Conservation (phyloP, 2,329 filamentous ascomycete genomes). For the Juglanconis oblonga region DNA sequence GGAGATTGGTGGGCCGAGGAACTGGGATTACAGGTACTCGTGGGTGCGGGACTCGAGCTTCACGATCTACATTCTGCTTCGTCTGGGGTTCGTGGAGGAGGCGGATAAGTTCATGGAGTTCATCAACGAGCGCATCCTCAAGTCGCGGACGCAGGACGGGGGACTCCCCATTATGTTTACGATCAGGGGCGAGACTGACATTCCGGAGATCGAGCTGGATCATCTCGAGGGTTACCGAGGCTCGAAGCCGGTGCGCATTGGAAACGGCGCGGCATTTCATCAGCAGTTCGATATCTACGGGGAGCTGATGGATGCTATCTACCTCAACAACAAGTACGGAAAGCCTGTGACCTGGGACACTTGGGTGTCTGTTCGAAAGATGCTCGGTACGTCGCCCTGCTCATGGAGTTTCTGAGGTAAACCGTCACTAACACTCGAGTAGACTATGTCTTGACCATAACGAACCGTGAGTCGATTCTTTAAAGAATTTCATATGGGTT, state of each 20-base stretch:
- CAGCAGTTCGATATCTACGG: constrained; percentile 79
- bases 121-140: constrained; percentile 67
- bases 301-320: constrained; percentile 74
- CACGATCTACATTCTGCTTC: constrained; percentile 73
- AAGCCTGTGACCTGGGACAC: constrained; percentile 75
- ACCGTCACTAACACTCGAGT: background rate
- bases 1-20: constrained; percentile 63
- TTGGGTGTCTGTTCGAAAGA: constrained; percentile 68
- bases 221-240: constrained; percentile 72
- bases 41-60: constrained; percentile 79
- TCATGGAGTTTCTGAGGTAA: background rate
- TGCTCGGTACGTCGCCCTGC: constrained; percentile 45
- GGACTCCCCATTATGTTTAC: constrained; percentile 79
- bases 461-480: constrained; percentile 42
- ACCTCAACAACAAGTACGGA: constrained; percentile 76
- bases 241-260: constrained; percentile 71
- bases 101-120: constrained; percentile 78
- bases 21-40: constrained; percentile 73
- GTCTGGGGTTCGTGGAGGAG: constrained; percentile 72
- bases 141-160: constrained; percentile 57
- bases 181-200: constrained; percentile 71
- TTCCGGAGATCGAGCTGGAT: constrained; percentile 65
- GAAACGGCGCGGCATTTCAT: constrained; percentile 74
- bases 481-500: too few relatives aligned
- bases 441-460: constrained; percentile 69